Conservation (phyloP, 2,329 filamentous ascomycete genomes). For the Pestalotiopsis sp. region DNA sequence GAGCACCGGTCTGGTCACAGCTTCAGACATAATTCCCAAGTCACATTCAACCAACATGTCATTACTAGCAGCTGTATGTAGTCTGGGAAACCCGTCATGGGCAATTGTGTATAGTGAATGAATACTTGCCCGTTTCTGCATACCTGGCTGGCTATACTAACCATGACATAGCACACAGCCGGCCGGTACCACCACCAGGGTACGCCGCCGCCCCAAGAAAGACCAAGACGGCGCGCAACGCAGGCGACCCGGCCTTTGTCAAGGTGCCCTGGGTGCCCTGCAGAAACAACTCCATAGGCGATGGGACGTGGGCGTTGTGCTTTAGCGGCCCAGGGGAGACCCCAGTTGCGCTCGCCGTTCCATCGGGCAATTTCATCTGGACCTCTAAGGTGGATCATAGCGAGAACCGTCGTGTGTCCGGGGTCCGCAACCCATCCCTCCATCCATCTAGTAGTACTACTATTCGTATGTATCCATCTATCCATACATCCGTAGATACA, state of each 20-base stretch:
- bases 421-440: conserved; percentile 25
- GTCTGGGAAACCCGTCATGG: not conserved
- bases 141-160: not conserved
- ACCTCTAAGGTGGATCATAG: conserved; percentile 27
- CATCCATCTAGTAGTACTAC: no score
- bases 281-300: conserved; percentile 25
- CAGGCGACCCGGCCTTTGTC: conserved; percentile 1
- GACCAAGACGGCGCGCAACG: not conserved
- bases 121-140: no score
- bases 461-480: no score
- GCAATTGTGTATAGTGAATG: not conserved
- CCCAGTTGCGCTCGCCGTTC: conserved; percentile 32
- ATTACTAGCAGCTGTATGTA: not conserved
- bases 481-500: conserved; percentile 13
- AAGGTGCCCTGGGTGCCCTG: conserved; percentile 3
- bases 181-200: not conserved
- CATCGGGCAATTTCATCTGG: conserved; percentile 49
- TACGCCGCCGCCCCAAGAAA: conserved; percentile 13
- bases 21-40: not conserved
- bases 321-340: conserved; percentile 27
- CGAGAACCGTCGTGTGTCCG: conserved; percentile 36
- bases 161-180: not conserved
- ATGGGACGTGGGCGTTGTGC: conserved; percentile 27
- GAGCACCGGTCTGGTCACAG: not conserved
- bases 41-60: not conserved